Conservation (phyloP, 179 eudicot species). For the Actinidia chinensis region DNA sequence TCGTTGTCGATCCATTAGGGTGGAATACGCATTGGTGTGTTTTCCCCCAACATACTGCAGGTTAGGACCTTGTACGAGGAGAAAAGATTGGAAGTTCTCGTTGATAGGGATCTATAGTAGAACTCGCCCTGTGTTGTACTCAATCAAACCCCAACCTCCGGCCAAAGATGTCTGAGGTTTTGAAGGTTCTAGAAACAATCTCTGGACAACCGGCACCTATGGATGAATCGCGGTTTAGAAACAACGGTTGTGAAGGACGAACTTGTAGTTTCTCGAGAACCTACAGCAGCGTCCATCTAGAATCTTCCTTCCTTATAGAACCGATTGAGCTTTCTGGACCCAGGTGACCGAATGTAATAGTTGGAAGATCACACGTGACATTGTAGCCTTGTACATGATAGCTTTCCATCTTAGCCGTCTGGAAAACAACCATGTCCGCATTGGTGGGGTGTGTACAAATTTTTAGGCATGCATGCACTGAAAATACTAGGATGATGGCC, state of each 20-base stretch:
- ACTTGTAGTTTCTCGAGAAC: slow-evolving; percentile 51
- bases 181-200: slow-evolving; percentile 59
- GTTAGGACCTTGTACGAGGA: slow-evolving; percentile 62
- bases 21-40: no score
- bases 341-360: slow-evolving; percentile 47
- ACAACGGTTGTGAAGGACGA: slow-evolving; percentile 33
- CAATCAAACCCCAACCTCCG: slow-evolving; percentile 64
- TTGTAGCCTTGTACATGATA: no score
- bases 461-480: background rate
- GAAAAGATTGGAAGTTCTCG: slow-evolving; percentile 62
- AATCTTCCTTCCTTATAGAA: slow-evolving; percentile 72
- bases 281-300: slow-evolving; percentile 43
- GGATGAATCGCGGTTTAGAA: slow-evolving; percentile 42
- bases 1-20: no score
- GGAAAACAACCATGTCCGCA: background rate
- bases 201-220: slow-evolving; percentile 32
- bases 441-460: background rate
- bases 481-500: background rate
- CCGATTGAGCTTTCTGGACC: slow-evolving; percentile 94
- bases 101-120: slow-evolving; percentile 73
- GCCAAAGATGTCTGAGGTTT: slow-evolving; percentile 79
- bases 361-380: no score
- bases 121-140: slow-evolving; percentile 67
- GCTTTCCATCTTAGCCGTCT: background rate
- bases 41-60: no score